A percentile compares a stretch with the other conserved stretches of the same genome.
Evolutionary conservation across 371 early-diverging fungal species (phyloP).

Genomic region (Mortierella sp.): DNA sequence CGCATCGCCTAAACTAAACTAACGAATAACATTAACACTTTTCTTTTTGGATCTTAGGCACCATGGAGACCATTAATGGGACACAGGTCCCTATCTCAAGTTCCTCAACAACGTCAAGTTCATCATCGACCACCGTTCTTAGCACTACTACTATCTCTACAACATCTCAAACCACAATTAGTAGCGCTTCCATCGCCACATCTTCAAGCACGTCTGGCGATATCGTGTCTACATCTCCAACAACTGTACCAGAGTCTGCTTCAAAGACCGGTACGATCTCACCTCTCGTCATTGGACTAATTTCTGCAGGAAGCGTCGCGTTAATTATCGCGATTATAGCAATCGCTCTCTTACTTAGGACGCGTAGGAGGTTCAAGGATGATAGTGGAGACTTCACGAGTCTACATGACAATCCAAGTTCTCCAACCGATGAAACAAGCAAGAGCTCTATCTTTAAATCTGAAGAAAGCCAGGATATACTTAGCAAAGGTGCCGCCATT

Average conservation of each 20-base stretch:
- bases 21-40: background rate
- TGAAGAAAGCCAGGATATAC: slow-evolving; percentile 14
- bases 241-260: background rate
- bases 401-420: slow-evolving; percentile 32
- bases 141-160: background rate
- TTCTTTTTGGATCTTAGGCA: slow-evolving; percentile 20
- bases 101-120: slow-evolving; percentile 1
- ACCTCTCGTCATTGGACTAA: slow-evolving; percentile 43
- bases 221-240: background rate
- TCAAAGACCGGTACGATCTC: slow-evolving; percentile 14
- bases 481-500: background rate
- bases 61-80: slow-evolving; percentile 29
- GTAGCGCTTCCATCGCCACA: background rate
- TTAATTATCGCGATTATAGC: slow-evolving; percentile 37
- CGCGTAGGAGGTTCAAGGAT: slow-evolving; percentile 32
- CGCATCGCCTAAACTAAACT: background rate
- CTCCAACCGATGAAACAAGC: slow-evolving; percentile 25
- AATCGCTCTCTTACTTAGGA: slow-evolving; percentile 21
- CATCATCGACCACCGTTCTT: background rate
- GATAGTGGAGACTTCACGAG: slow-evolving; percentile 33
- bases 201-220: background rate
- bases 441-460: slow-evolving; percentile 24
- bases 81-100: slow-evolving; percentile 27
- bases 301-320: slow-evolving; percentile 32
- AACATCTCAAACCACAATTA: background rate